These are phyloP conservation scores for Cystobasidiaceae sp. DNA, from an alignment of 1,284 basidiomycete species.

Conservation along the genomic window DNA sequence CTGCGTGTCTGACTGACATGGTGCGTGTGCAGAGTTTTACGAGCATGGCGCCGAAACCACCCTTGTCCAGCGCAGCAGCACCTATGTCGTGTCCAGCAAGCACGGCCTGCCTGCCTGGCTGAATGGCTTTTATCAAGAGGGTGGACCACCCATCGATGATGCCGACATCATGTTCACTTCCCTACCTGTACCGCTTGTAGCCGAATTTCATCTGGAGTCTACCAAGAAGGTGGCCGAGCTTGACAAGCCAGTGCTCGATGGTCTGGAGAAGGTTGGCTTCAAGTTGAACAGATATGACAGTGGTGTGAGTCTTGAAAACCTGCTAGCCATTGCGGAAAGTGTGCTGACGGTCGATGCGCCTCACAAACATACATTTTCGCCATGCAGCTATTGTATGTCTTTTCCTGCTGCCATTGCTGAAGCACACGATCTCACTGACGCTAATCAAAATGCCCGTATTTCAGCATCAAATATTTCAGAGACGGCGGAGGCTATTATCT, in stretches of 20 bases:
- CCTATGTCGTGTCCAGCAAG: slow-evolving; percentile 48
- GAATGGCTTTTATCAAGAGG: slow-evolving; percentile 48
- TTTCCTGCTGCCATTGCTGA: no score
- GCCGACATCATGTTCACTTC: slow-evolving; percentile 52
- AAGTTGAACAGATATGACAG: slow-evolving; percentile 42
- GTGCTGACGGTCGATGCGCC: neutral
- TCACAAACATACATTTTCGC: neutral
- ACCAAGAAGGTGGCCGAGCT: slow-evolving; percentile 42
- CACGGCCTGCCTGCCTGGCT: slow-evolving; percentile 39
- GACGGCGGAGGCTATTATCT: slow-evolving; percentile 45
- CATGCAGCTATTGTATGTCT: no score
- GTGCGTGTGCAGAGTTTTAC: slow-evolving; percentile 39
- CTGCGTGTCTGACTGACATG: neutral
- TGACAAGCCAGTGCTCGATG: slow-evolving; percentile 47
- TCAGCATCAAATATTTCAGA: slow-evolving; percentile 39
- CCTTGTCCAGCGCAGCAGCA: slow-evolving; percentile 47
- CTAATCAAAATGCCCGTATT: no score
- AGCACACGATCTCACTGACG: no score
- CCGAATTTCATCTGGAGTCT: slow-evolving; percentile 45
- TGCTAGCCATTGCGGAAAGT: no score
- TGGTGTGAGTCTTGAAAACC: no score
- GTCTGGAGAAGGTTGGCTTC: slow-evolving; percentile 49
- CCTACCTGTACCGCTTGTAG: slow-evolving; percentile 49
- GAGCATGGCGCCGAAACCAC: slow-evolving; percentile 44
- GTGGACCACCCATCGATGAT: slow-evolving; percentile 48